These are phyloP conservation scores for Neonectria neomacrospora DNA, from an alignment of 2,329 filamentous ascomycete genomes.

Conservation along the genomic window DNA sequence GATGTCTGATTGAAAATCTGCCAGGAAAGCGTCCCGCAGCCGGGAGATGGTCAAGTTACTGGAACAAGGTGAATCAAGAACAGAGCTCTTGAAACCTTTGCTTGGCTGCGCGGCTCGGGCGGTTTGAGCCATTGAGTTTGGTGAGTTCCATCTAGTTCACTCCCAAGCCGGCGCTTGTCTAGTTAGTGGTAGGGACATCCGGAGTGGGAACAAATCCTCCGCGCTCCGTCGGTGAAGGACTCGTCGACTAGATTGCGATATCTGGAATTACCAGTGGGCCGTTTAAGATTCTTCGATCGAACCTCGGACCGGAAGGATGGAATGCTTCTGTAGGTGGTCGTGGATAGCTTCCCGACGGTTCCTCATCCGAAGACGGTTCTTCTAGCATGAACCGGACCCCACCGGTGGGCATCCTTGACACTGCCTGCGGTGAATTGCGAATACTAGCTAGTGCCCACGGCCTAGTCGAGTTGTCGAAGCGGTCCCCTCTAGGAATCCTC, in stretches of 20 bases:
- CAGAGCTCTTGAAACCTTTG: too few species aligned
- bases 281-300: neutral
- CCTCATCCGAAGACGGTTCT: constrained; percentile 16
- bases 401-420: constrained; percentile 15
- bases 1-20: neutral
- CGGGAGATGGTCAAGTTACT: neutral
- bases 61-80: constrained; percentile 7
- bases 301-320: neutral
- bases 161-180: constrained; percentile 11
- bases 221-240: constrained; percentile 4
- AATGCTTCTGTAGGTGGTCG: neutral
- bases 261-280: constrained; percentile 8
- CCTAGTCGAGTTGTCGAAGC: constrained; percentile 4
- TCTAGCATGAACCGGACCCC: constrained; percentile 1
- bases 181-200: constrained; percentile 10
- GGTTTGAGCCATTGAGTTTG: constrained; percentile 9
- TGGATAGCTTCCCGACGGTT: constrained; percentile 6
- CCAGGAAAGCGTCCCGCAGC: neutral
- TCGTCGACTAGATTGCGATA: neutral
- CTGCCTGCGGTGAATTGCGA: constrained; percentile 3
- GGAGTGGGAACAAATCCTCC: constrained; percentile 14
- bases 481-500: constrained; percentile 15
- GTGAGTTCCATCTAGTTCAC: neutral
- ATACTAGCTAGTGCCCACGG: constrained; percentile 11
- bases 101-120: neutral